Evolutionary conservation across 2,329 filamentous ascomycete species (phyloP), one percentile per base, ranked within the genome.

Genomic region (Cladosporium sp.): DNA sequence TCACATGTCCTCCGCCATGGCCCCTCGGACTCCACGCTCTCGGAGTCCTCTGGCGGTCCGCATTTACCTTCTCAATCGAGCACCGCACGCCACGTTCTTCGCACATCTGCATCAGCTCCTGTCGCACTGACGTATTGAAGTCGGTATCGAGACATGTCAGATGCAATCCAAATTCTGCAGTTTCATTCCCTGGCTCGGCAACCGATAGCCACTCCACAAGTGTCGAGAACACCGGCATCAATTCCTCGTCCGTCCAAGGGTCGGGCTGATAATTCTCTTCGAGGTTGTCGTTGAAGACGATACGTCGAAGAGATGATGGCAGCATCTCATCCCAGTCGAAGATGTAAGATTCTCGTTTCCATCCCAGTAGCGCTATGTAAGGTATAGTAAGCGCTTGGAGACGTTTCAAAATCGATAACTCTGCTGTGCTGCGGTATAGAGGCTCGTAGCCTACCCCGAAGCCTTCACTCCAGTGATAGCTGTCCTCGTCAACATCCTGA

Each of bases 231-330:
- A 58, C 16, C 28, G 48, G 51, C 61, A 56, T 58, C 25, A 64
- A 36, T 6, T 64, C 39, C 3, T 58, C 11, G 8, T 64, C 62
- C 16, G 18, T 28, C 62, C 62, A 64, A 3, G 4, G 8, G 3
- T 58, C 26, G 16, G n/a, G 14, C 18, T 16, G 18, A 14, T 28
- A 46, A 32, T 32, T 32, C 36, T 58, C 34, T 26, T 49, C 14
- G 8, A 64, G 39, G 26, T 58, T 21, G 43, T 58, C 54, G 14
- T 36, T 64, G n/a, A 58, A 46, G 34, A 39, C 32, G 18, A 58
- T 48, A 21, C 21, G 30, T n/a, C 53, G 62, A 26, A 64, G 62
- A 16, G 62, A 56, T 36, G 62, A 30, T 10, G 62, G 62, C 21
- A 64, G 23, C n/a, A 51, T 26, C 4, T 25, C 11, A 39, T 43